Conservation (phyloP, 2,329 filamentous ascomycete species). For the Diaporthe eres region DNA sequence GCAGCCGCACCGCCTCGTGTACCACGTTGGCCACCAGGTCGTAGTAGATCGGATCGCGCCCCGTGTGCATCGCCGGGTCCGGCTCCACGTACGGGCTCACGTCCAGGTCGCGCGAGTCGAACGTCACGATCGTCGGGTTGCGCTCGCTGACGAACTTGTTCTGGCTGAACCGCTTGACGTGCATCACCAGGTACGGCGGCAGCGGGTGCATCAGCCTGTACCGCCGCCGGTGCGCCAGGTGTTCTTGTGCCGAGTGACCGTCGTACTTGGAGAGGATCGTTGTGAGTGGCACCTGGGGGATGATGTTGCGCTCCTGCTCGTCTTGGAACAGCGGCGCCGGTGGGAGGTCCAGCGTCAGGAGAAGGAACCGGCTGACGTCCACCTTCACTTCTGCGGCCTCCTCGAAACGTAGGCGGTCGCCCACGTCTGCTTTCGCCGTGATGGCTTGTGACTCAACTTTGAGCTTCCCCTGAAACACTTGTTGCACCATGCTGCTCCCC, state of each 20-base stretch:
- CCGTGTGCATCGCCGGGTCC: slow-evolving; percentile 77
- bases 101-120: slow-evolving; percentile 86
- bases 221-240: slow-evolving; percentile 87
- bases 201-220: slow-evolving; percentile 92
- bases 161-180: slow-evolving; percentile 95
- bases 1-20: slow-evolving; percentile 83
- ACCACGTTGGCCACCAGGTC: slow-evolving; percentile 96
- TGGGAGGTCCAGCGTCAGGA: slow-evolving; percentile 93
- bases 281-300: slow-evolving; percentile 89
- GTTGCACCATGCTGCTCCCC: slow-evolving; percentile 87
- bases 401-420: slow-evolving; percentile 92
- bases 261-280: slow-evolving; percentile 94
- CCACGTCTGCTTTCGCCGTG: slow-evolving; percentile 88
- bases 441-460: slow-evolving; percentile 95
- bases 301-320: slow-evolving; percentile 94
- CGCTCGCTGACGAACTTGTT: slow-evolving; percentile 98
- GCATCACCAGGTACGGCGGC: slow-evolving; percentile 91
- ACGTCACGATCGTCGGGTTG: slow-evolving; percentile 98
- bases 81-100: slow-evolving; percentile 94
- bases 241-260: slow-evolving; percentile 87
- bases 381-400: slow-evolving; percentile 87
- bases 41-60: slow-evolving; percentile 90
- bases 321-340: slow-evolving; percentile 96
- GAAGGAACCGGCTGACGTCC: slow-evolving; percentile 84
- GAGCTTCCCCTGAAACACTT: slow-evolving; percentile 92